Conservation (phyloP, 345 rosid species). For the Arabidopsis thaliana region DNA sequence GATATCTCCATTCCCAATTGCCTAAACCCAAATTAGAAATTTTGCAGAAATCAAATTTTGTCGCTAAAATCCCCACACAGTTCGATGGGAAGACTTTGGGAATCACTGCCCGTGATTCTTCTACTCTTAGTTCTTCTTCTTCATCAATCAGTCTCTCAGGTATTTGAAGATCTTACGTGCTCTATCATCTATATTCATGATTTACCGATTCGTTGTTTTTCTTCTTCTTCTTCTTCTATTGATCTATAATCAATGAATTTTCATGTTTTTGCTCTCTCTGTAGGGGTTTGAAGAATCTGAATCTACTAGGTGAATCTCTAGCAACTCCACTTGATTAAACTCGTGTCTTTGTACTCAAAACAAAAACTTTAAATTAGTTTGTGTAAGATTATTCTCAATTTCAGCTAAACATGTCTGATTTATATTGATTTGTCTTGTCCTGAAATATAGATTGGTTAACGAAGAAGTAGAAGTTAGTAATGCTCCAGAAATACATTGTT, state of each 20-base stretch:
- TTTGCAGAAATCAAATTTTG: neutral
- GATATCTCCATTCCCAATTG: neutral
- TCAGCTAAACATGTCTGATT: constrained; percentile 8
- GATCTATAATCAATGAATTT: neutral
- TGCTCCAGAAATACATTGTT: constrained; percentile 78
- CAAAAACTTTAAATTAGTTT: constrained; percentile 9
- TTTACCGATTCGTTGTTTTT: neutral
- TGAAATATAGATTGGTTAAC: constrained; percentile 48
- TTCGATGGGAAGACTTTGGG: constrained; percentile 43
- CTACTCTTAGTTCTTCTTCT: constrained; percentile 35
- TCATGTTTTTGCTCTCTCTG: neutral
- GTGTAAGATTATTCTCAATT: neutral
- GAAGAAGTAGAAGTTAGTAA: constrained; percentile 38
- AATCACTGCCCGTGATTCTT: constrained; percentile 33
- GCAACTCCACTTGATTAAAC: neutral
- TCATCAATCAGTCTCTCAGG: constrained; percentile 45
- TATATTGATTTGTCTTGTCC: constrained; percentile 5
- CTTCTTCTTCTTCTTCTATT: neutral
- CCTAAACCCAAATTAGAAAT: too few relatives aligned
- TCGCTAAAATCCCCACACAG: neutral
- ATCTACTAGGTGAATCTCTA: constrained; percentile 48
- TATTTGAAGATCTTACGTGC: neutral
- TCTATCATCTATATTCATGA: neutral
- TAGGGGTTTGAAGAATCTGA: constrained; percentile 52
- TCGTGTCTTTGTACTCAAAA: neutral